Base-by-base conservation (phyloP, 148 eudicot genomes). In the Fagopyrum homotropicum region DNA sequence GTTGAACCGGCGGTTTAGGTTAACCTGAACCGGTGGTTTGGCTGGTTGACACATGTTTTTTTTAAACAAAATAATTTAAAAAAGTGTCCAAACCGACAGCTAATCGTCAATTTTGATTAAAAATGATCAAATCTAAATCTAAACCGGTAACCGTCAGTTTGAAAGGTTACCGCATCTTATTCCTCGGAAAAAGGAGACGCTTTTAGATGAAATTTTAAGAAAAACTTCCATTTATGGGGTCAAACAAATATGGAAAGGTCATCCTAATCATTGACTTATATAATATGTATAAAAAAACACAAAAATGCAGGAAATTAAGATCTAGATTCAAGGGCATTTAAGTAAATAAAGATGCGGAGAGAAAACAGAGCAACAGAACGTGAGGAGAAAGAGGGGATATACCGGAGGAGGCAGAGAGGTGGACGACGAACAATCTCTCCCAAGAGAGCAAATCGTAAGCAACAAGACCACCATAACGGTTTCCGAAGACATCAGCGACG, bases 381-480 rank as follows among this genome's bases (percentile, higher is more conserved):
- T 1, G 1, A 7, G 10, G 19, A 51, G 45, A 51, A 2, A 51
- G 17, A 46, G 9, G 14, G 22, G 12, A 35, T 60, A 4, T 75
- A 91, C 98, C 92, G 75, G 40, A 35, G 90, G 82, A 40, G 14
- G 77, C 83, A 72, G 82, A 83, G 71, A 94, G 97, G 75, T 88
- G 86, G 48, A 96, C 80, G 15, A 88, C 86, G 72, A 89, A 92
- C 81, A 94, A 10, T 4, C 93, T 83, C 1, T 79, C 8, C 97
- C 97, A 94, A 29, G 90, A 78, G 51, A 77, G 69, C 80, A 91
- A 83, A 81, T 90, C 96, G 72, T 94, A 94, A 0, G 98, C 98
- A 55, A 92, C 96, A 15, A 94, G 73, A 2, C 88, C 96, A 77
- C 97, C 77, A 69, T 86, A 92, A 61, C 80, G 82, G 48, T 88